A percentile compares a stretch with the other conserved stretches of the same genome.
phyloP scores from a whole-genome alignment of 2,329 filamentous ascomycete genomes.

The Aureobasidium sp. region DNA sequence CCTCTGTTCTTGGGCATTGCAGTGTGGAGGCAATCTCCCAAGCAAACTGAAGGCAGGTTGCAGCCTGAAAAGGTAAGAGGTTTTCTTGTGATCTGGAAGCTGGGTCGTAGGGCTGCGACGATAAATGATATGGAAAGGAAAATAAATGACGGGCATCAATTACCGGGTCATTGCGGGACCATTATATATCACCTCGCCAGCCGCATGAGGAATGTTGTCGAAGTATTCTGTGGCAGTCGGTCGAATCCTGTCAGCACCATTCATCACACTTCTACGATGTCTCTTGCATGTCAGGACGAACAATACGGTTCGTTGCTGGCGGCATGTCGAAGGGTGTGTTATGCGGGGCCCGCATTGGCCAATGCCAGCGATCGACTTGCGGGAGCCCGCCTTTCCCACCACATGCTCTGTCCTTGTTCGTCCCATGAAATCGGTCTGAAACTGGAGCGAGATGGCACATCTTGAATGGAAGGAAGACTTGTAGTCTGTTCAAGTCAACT shows the following conservation, averaged over 20 bases:
- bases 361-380: slow-evolving; percentile 1
- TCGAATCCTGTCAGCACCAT: neutral
- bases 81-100: slow-evolving; percentile 1
- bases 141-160: slow-evolving; percentile 8
- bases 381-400: neutral
- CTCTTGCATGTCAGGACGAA: neutral
- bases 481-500: neutral
- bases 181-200: slow-evolving; percentile 1
- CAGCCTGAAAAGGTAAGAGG: neutral
- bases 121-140: slow-evolving; percentile 5
- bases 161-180: neutral
- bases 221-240: neutral
- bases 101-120: slow-evolving; percentile 11
- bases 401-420: neutral
- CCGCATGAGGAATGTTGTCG: slow-evolving; percentile 7
- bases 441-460: neutral
- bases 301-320: neutral
- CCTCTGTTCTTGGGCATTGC: neutral
- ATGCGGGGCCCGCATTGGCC: slow-evolving; percentile 5
- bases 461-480: neutral
- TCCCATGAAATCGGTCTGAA: neutral
- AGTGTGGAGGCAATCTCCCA: neutral
- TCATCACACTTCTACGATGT: neutral
- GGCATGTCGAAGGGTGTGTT: neutral
- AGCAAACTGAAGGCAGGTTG: neutral